Conservation (phyloP, 768 basidiomycete species). For the Lactarius tabidus region DNA sequence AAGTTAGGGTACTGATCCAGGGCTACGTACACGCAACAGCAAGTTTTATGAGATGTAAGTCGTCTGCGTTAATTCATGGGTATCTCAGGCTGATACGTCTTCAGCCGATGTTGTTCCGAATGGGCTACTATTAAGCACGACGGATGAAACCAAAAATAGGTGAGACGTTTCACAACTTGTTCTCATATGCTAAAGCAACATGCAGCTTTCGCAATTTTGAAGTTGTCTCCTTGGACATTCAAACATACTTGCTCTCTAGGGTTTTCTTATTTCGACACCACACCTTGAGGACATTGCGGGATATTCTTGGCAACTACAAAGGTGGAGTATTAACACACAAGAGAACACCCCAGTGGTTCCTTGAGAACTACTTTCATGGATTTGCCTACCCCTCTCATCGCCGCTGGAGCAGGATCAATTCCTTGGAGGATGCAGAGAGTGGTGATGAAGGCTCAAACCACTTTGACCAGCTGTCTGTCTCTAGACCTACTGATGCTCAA, state of each 20-base stretch:
- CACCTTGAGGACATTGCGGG: conserved; percentile 43
- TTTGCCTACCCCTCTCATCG: conserved; percentile 29
- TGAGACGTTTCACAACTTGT: conserved; percentile 25
- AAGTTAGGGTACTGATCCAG: conserved; percentile 7
- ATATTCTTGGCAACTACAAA: conserved; percentile 39
- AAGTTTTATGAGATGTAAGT: conserved; percentile 40
- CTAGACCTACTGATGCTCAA: conserved; percentile 6
- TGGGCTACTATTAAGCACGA: conserved; percentile 33
- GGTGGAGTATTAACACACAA: conserved; percentile 31
- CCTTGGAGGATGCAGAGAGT: conserved; percentile 26
- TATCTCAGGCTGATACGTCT: background rate
- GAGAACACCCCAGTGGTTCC: conserved; percentile 50
- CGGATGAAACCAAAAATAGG: conserved; percentile 29
- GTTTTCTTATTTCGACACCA: conserved; percentile 53
- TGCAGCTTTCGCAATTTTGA: conserved; percentile 42
- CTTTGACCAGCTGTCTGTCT: background rate
- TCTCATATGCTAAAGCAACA: background rate
- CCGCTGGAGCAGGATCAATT: conserved; percentile 37
- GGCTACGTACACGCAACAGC: conserved; percentile 33
- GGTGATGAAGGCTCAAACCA: conserved; percentile 10
- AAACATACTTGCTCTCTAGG: conserved; percentile 40
- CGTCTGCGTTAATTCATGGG: background rate
- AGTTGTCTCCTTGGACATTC: conserved; percentile 44
- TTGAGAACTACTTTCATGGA: conserved; percentile 38
- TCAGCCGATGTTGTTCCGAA: conserved; percentile 32